Base-by-base conservation (phyloP, 495 filamentous ascomycete species). In the Achaetomiella virescens region DNA sequence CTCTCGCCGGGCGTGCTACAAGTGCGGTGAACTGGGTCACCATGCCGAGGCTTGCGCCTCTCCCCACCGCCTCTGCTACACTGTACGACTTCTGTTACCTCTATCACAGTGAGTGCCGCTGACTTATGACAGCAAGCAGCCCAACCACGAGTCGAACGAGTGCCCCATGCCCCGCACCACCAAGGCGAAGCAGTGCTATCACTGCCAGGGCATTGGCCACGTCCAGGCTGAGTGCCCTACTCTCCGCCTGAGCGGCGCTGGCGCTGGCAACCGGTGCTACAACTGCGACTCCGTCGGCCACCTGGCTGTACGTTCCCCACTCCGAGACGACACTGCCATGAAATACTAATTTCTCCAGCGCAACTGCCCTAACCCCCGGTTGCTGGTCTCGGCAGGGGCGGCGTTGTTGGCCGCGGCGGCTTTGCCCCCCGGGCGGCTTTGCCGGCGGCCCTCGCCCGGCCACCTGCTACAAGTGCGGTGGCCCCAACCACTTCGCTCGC, bases 191-290 rank as follows among this genome's bases (percentile, higher is more conserved):
- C 95, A 99, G 77, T 99, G 95, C 84, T 99, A 99, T 71, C 93
- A 97, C 77, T 99, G 95, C 80, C 93, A 97, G 75, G 95, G 95
- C 35, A 80, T 97, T 57, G 95, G 95, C 55, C 95, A 99, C 69
- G 93, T 99, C 66, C 95, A 99, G 77, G 95, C 95, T 59, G 95
- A 97, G 72, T 99, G 95, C 81, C 95, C 95, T 58, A 99, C 95
- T 48, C 81, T 97, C 54, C 90, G 95, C 65, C 76, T 99, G 57
- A 95, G 86, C 70, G 89, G 89, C 60, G 78, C 75, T 48, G 83
- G 84, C 54, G 79, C 83, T 42, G 85, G 84, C 65, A 88, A 89
- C 53, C 88, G 91, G 52, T 99, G 95, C 86, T 97, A 99, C 74
- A 88, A 88, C 75, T 99, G 95, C 73, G 89, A 86, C 59, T 87